Base-by-base conservation (phyloP, 2,329 filamentous ascomycete species). In the Nemania sp. region DNA sequence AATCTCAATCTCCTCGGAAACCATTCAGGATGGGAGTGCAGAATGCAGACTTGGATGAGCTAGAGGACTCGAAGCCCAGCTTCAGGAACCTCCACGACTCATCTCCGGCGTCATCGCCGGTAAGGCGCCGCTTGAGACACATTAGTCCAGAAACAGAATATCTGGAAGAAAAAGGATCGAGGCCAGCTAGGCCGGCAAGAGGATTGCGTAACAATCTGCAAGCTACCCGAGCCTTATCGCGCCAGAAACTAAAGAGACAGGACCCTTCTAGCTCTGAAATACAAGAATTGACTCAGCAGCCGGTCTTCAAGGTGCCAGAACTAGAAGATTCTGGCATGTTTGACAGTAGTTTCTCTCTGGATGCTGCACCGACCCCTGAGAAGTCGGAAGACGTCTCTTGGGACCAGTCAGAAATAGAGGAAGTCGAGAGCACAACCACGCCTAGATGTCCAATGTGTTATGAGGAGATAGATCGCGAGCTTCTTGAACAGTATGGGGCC, bases 371-470 rank as follows among this genome's bases (percentile, higher is more conserved):
- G n/a, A 22, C 48, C 8, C 24, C 47, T 19, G 47, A 50, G 28
- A 56, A 59, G 19, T 58, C 59, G 34, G 51, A 55, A 54, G 60
- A 61, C 6, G 57, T 62, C 46, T 8, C 26, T 31, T 49, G 42
- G 33, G 52, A 59, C 42, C 37, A 37, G 22, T 33, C 45, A 30
- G 55, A 52, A 15, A 19, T 60, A 12, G 52, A 60, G 31, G 58
- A 60, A 42, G 47, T 23, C n/a, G 37, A 52, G 26, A 43, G 34
- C 11, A 47, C 44, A 15, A 41, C n/a, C 8, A 61, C 48, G 8
- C 64, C 77, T 9, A 62, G 74, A 19, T 93, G 89, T 65, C 86
- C 88, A 1, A 81, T 90, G 73, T 93, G 89, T 67, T 78, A 81
- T 12, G 74, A 80, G 37, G 64, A 74, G 2, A 83, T 92, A 5